Base-by-base conservation (phyloP, 2,329 filamentous ascomycete genomes). In the Exophiala spinifera region DNA sequence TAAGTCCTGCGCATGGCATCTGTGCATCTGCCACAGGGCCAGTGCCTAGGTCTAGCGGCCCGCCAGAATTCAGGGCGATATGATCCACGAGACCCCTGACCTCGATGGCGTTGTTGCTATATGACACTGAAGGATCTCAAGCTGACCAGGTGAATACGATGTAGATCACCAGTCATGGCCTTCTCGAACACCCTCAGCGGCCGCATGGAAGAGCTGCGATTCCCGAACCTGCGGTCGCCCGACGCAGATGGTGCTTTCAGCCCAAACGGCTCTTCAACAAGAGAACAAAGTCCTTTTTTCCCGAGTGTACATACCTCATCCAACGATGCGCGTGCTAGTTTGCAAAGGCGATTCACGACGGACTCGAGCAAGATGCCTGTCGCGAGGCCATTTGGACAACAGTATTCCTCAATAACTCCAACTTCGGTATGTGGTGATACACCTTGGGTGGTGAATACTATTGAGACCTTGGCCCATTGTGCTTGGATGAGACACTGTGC, bases 261-360 rank as follows among this genome's bases (percentile, higher is more conserved):
- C 68, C 83, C 84, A 63, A 83, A 90, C 72, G 84, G 86, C 66
- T 86, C 88, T 66, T 85, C 88, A 67, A 82, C 84, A 64, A 85
- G 88, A 60, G 72, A 73, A 70, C 87, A 87, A 71, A 80, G 82
- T 67, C 79, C 76, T 67, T 83, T 84, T 67, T 78, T 85, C 70
- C 78, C 75, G 46, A 81, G 81, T 62, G 78, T 80, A 61, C 70
- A 76, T 53, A 71, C 77, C 58, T 70, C 80, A 10, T 59, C 54
- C 61, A 80, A 83, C 71, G 89, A 95, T 68, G 81, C 82, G 62
- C 85, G 91, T 72, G 83, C 84, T 60, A 85, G 85, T 65, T 79
- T 97, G 69, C 89, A 91, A 73, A 86, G 92, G 67, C 87, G 92
- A 69, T 97, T 97, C 75, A 97, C 92, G 61, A 94, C 91, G 54